Evolutionary conservation across 495 filamentous ascomycete species (phyloP).

Genomic region (Thermochaetoides thermophila): DNA sequence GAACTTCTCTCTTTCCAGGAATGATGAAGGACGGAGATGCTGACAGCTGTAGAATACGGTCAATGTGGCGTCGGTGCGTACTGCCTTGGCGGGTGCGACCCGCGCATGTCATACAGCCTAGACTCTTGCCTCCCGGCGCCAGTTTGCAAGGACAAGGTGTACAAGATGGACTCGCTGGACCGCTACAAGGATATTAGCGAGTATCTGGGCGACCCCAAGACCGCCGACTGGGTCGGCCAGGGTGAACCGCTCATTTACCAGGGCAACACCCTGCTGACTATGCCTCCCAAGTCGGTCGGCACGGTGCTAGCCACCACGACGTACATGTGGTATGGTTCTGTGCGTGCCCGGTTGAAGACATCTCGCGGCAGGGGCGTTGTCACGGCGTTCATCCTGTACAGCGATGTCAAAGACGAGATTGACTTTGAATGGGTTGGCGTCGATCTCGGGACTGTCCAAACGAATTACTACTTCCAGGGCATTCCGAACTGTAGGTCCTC

Average conservation of each 20-base stretch:
- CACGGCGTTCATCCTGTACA: slow-evolving; percentile 86
- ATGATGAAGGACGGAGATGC: no score
- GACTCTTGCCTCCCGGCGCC: slow-evolving; percentile 81
- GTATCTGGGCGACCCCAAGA: slow-evolving; percentile 71
- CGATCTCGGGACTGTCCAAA: slow-evolving; percentile 64
- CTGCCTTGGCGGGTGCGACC: slow-evolving; percentile 93
- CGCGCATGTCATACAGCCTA: slow-evolving; percentile 60
- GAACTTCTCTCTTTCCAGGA: no score
- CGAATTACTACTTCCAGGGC: slow-evolving; percentile 96
- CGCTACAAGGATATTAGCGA: slow-evolving; percentile 51
- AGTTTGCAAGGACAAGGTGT: slow-evolving; percentile 58
- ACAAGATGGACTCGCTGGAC: slow-evolving; percentile 56
- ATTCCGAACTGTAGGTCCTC: slow-evolving; percentile 71
- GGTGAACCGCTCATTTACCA: slow-evolving; percentile 52
- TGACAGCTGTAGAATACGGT: slow-evolving; percentile 72
- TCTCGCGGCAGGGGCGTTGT: slow-evolving; percentile 77
- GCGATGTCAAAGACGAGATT: slow-evolving; percentile 94
- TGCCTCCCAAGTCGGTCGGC: slow-evolving; percentile 65
- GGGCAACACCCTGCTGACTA: slow-evolving; percentile 63
- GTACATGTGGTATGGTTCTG: slow-evolving; percentile 96
- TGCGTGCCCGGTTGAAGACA: slow-evolving; percentile 75
- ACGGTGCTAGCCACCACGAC: slow-evolving; percentile 78
- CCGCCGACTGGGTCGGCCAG: slow-evolving; percentile 75
- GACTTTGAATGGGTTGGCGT: slow-evolving; percentile 89
- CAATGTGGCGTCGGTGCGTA: slow-evolving; percentile 87